These are phyloP conservation scores for Musa beccarii DNA, from an alignment of 176 grass and related monocot genomes.

Conservation along the genomic window DNA sequence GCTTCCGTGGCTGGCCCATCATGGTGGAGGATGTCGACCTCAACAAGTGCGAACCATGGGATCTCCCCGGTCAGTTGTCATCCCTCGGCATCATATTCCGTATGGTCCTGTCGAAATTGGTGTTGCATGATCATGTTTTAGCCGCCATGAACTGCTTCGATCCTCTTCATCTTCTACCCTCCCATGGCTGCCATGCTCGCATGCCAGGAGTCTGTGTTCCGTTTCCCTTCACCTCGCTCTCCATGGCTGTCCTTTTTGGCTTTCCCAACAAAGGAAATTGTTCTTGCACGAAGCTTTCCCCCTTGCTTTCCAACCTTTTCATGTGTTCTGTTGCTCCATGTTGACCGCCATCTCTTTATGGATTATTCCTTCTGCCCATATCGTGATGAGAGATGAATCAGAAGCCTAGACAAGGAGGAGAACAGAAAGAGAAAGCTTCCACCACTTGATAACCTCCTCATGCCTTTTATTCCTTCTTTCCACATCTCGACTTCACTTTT, in stretches of 20 bases:
- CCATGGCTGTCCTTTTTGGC: background rate
- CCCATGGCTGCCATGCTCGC: background rate
- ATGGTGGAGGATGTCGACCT: constrained; percentile 75
- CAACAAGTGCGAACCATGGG: constrained; percentile 97
- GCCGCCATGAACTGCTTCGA: background rate
- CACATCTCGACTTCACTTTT: background rate
- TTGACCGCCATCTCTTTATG: background rate
- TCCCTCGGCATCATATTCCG: background rate
- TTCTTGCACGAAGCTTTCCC: background rate
- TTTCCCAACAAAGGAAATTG: background rate
- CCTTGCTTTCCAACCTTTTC: background rate
- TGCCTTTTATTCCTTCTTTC: background rate
- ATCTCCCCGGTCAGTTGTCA: constrained; percentile 60
- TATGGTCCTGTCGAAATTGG: background rate
- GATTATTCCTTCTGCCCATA: background rate
- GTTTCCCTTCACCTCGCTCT: background rate
- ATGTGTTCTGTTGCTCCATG: background rate
- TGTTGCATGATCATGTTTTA: background rate
- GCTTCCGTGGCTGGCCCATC: constrained; percentile 26
- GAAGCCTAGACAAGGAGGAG: background rate
- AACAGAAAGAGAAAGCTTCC: background rate
- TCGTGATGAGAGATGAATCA: background rate
- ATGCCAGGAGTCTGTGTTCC: background rate
- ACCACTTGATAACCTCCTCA: background rate
- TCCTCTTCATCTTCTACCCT: background rate